phyloP scores from a whole-genome alignment of 139 green algal species.

The Closterium sp. region DNA sequence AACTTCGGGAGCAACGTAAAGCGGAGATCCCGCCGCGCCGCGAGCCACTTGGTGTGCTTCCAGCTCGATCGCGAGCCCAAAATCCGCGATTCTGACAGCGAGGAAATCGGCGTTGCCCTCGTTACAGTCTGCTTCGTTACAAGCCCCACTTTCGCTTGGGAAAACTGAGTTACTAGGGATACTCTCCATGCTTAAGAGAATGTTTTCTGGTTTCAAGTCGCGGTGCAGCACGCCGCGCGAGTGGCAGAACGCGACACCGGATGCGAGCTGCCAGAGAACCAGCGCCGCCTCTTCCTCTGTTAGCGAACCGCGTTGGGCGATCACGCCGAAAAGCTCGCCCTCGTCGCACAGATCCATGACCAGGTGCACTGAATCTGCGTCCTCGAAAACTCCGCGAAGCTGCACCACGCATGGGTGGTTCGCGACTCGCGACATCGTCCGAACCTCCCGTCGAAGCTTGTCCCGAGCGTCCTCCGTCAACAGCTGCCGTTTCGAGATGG shows the following conservation, averaged over 20 bases:
- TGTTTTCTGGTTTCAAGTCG: constrained; percentile 72
- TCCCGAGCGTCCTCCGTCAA: background rate
- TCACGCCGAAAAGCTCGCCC: constrained; percentile 94
- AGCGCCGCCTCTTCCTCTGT: constrained; percentile 22
- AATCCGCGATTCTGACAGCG: constrained; percentile 73
- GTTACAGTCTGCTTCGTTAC: background rate
- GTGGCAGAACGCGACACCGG: constrained; percentile 61
- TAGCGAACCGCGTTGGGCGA: constrained; percentile 44
- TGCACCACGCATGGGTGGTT: constrained; percentile 39
- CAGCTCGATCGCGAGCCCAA: constrained; percentile 66
- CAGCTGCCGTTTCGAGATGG: constrained; percentile 11
- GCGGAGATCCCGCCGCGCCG: constrained; percentile 64
- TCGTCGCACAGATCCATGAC: constrained; percentile 71
- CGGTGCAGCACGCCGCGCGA: constrained; percentile 87
- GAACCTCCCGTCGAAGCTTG: constrained; percentile 43
- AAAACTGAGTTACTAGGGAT: background rate
- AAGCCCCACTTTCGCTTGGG: background rate
- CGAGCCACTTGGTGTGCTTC: constrained; percentile 56
- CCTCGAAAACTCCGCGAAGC: constrained; percentile 42
- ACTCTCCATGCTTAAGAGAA: constrained; percentile 69
- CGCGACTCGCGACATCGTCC: constrained; percentile 39
- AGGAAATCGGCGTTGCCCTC: background rate
- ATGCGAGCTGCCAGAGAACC: constrained; percentile 25
- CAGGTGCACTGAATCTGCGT: constrained; percentile 23
- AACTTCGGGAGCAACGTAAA: constrained; percentile 85